Evolutionary conservation across 805 yeast species (phyloP), one percentile per base, ranked within the genome.

Genomic region (Kuraishia ogatae): DNA sequence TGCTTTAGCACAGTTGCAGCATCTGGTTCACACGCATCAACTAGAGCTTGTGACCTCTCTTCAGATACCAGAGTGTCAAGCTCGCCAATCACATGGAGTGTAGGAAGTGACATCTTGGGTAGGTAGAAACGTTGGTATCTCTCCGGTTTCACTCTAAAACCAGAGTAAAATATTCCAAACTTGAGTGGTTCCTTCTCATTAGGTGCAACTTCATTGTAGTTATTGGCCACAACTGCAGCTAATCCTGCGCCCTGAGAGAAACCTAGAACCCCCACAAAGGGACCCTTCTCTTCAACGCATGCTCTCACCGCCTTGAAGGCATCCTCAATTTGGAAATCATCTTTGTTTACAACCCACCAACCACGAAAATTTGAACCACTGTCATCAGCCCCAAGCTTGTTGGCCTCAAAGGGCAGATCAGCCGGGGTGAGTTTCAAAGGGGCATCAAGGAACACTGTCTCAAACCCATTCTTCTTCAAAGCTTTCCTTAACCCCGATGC

Each of bases 211-310:
- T 77, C 76, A 22, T 79, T 74, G 59, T 86, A 83, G 47, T 78
- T 76, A 60, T 83, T 81, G 50, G 88, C 75, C 29, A 91, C 66
- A 24, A 89, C 75, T 1, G 93, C 88, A 1, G 89, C 85, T 39
- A 93, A 71, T 1, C 94, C 96, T 6, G 97, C 96, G 58, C 99
- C 99, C 68, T 94, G 98, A 11, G 96, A 86, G 67, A 93, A 93
- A 1, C 97, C 98, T 50, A 94, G 71, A 21, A 93, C 71, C 5
- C 98, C 99, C 22, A 85, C 87, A 60, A 89, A 88, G 1, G 97
- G 97, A 1, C 89, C 90, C 50, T 88, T 81, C 53, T 77, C 75
- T 26, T 77, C 72, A 73, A 73, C 49, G 76, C 80, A 51, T 71
- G 63, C 19, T 66, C 63, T 70, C n/a, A 87, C 67, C 10, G 85